These are phyloP conservation scores for Aspergillus felis DNA, from an alignment of 2,329 filamentous ascomycete genomes.

Conservation along the genomic window DNA sequence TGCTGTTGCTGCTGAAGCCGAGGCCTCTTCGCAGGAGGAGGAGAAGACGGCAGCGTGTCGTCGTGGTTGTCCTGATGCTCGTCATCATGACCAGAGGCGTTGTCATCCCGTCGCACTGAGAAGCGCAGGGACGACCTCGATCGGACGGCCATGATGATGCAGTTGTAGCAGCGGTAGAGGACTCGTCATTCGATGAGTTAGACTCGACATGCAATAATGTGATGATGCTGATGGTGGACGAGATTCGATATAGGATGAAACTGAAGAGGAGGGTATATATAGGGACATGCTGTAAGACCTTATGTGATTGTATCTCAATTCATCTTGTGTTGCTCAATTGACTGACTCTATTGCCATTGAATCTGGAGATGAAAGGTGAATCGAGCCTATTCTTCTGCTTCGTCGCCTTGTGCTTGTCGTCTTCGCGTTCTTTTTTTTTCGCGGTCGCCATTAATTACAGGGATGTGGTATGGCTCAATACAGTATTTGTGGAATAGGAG, in stretches of 20 bases:
- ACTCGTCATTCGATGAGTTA: background rate
- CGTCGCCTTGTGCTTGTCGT: background rate
- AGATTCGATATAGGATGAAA: background rate
- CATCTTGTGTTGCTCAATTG: background rate
- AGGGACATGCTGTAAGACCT: background rate
- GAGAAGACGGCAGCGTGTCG: background rate
- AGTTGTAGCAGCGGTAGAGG: background rate
- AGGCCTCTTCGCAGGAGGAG: constrained; percentile 25
- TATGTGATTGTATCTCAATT: background rate
- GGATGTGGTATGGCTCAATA: background rate
- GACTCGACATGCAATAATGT: background rate
- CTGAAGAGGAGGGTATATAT: background rate
- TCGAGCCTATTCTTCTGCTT: background rate
- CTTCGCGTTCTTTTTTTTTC: background rate
- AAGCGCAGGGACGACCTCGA: constrained; percentile 32
- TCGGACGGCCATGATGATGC: constrained; percentile 28
- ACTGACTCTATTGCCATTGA: background rate
- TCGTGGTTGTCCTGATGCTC: constrained; percentile 10
- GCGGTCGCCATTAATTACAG: background rate
- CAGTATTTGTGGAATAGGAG: background rate
- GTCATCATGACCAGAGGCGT: constrained; percentile 9
- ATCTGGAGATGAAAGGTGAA: background rate
- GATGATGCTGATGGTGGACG: constrained; percentile 2
- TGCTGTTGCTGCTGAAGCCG: constrained; percentile 20
- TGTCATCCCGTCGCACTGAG: constrained; percentile 30